Evolutionary conservation across 805 yeast species (phyloP), one percentile per base, ranked within the genome.

Genomic region (Starmerella roubikii): DNA sequence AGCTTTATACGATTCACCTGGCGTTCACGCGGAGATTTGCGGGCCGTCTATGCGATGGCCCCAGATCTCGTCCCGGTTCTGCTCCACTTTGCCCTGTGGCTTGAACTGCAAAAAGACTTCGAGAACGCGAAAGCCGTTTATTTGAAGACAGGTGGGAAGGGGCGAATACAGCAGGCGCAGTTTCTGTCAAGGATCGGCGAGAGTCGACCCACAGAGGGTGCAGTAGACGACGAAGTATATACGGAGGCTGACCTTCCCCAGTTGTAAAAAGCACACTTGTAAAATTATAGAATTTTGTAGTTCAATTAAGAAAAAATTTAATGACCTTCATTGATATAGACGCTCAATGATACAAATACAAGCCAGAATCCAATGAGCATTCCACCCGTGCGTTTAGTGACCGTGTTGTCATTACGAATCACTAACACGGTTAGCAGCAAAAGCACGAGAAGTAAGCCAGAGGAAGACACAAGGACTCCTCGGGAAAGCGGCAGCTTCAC

Each of bases 1-100:
- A 68, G 68, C 39, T 86, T 79, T 53, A 42, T 72, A 7, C 58
- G 69, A 3, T 84, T 76, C 68, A 50, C 52, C 3, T 52, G 50
- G 4, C 28, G 32, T 11, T 4, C n/a, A 13, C 18, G n/a, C 19
- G 24, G 9, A 13, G 35, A 28, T 3, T 19, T 30, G 3, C 18
- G 30, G 46, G 18, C 42, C 53, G 4, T 62, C 58, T 4, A 40
- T 47, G 12, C 55, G 52, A 13, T 41, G 54, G 18, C 47, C 46
- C 9, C 49, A 42, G 19, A 32, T 50, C 12, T 50, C 60, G 26
- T 20, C 3, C 38, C 25, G 9, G 33, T 46, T 1, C 10, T 23
- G 29, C 50, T 52, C n/a, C 50, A 52, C 16, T 55, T 47, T 34
- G 66, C 65, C 11, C 42, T 52, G 30, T 52, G 53, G 47, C 47